A percentile compares a stretch with the other conserved stretches of the same genome.
Conservation (phyloP, 2,329 filamentous ascomycete genomes). For the Alternaria consortialis region DNA sequence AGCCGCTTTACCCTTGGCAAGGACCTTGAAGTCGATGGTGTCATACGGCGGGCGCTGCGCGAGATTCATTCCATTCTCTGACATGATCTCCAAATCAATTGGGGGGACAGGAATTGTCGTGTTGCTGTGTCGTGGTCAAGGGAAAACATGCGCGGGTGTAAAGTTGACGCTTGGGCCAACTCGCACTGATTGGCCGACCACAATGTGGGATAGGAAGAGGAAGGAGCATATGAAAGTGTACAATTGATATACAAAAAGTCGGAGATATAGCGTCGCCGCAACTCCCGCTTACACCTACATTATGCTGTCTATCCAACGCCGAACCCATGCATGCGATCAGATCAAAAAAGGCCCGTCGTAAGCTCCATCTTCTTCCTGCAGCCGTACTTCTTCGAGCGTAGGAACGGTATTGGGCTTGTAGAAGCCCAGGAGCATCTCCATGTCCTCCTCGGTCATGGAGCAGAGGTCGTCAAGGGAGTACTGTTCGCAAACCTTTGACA, state of each 20-base stretch:
- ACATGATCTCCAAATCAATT: background rate
- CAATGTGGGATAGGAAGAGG: background rate
- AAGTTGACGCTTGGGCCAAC: conserved; percentile 25
- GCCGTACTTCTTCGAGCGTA: conserved; percentile 53
- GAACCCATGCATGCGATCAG: conserved; percentile 20
- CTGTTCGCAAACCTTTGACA: conserved; percentile 87
- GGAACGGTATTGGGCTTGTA: conserved; percentile 65
- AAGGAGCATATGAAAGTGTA: conserved; percentile 16
- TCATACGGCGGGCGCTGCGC: conserved; percentile 57
- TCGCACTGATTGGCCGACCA: conserved; percentile 31
- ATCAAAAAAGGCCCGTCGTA: conserved; percentile 60
- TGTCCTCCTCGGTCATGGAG: conserved; percentile 79
- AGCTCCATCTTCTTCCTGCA: conserved; percentile 51
- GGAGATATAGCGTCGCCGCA: conserved; percentile 15
- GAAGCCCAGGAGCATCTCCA: conserved; percentile 81
- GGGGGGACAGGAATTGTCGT: background rate
- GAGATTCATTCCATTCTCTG: conserved; percentile 28
- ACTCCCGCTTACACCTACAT: conserved; percentile 21
- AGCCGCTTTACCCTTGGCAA: conserved; percentile 56
- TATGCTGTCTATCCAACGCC: conserved; percentile 24
- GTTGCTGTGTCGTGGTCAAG: conserved; percentile 5
- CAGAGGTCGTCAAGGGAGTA: conserved; percentile 88
- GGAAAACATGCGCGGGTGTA: background rate
- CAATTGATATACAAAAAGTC: conserved; percentile 28
- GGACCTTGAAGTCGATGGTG: conserved; percentile 67